These are phyloP conservation scores for Boletus speciosus DNA, from an alignment of 768 basidiomycete genomes.

Conservation along the genomic window DNA sequence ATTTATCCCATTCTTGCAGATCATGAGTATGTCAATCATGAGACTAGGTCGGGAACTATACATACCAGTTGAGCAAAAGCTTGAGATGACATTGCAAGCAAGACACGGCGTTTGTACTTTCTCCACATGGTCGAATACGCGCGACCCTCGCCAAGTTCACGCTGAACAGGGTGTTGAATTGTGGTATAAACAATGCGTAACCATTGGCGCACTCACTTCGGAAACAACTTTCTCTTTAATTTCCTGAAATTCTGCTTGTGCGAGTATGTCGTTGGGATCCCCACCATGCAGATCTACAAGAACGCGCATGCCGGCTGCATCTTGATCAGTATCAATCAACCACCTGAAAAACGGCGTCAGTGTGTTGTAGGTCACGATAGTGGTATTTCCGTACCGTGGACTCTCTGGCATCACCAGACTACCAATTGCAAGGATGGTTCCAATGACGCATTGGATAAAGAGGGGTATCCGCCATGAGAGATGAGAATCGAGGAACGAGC, in stretches of 20 bases:
- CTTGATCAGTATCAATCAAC: slow-evolving; percentile 84
- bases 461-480: slow-evolving; percentile 91
- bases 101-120: slow-evolving; percentile 79
- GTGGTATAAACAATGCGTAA: neutral
- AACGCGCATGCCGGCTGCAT: slow-evolving; percentile 79
- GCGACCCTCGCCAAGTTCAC: slow-evolving; percentile 69
- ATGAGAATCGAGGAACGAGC: slow-evolving; percentile 82
- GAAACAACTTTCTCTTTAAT: slow-evolving; percentile 77
- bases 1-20: slow-evolving; percentile 84
- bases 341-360: slow-evolving; percentile 47
- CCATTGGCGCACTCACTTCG: slow-evolving; percentile 45
- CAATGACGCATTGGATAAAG: slow-evolving; percentile 85
- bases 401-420: slow-evolving; percentile 87
- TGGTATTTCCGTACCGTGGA: slow-evolving; percentile 53
- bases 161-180: slow-evolving; percentile 40
- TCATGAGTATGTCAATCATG: slow-evolving; percentile 1
- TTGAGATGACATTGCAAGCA: slow-evolving; percentile 94
- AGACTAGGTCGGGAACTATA: neutral
- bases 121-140: slow-evolving; percentile 83
- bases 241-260: slow-evolving; percentile 82
- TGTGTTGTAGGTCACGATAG: neutral
- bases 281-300: slow-evolving; percentile 89
- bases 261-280: slow-evolving; percentile 59
- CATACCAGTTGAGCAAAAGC: slow-evolving; percentile 91
- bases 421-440: slow-evolving; percentile 72